These are phyloP conservation scores for Acarospora socialis DNA, from an alignment of 2,329 filamentous ascomycete genomes.

Conservation along the genomic window DNA sequence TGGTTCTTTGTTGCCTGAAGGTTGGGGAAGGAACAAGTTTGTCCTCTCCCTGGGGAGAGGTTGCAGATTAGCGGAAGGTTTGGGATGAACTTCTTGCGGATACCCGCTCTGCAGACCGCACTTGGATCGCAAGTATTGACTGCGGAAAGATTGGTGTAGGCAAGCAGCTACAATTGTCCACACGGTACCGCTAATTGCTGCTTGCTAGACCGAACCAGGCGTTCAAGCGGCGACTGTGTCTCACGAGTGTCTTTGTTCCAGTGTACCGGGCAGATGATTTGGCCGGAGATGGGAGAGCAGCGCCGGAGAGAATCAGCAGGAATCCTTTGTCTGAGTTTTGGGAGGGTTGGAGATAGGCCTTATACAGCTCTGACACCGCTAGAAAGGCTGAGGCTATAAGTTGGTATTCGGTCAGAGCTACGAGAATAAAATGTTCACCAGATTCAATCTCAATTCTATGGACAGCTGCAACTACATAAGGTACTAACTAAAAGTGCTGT, in stretches of 20 bases:
- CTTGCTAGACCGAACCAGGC: slow-evolving; percentile 1
- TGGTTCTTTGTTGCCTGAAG: slow-evolving; percentile 1
- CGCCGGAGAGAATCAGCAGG: not conserved
- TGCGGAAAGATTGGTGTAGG: not conserved
- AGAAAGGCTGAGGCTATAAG: too few species aligned
- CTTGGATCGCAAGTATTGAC: slow-evolving; percentile 9
- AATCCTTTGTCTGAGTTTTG: not conserved
- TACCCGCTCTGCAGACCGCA: slow-evolving; percentile 19
- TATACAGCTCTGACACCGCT: too few species aligned
- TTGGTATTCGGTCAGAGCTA: too few species aligned
- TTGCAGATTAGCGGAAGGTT: slow-evolving; percentile 17
- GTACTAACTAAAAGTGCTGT: too few species aligned
- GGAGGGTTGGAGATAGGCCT: too few species aligned
- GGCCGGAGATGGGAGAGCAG: not conserved
- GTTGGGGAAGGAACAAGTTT: slow-evolving; percentile 18
- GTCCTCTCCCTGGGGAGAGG: slow-evolving; percentile 18
- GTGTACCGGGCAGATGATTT: not conserved
- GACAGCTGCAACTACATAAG: too few species aligned
- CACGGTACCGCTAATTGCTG: not conserved
- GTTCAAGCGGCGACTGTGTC: slow-evolving; percentile 4
- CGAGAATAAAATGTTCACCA: too few species aligned
- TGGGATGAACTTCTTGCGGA: slow-evolving; percentile 24
- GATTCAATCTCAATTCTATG: too few species aligned
- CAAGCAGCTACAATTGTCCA: slow-evolving; percentile 1
- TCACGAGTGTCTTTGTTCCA: slow-evolving; percentile 6